Percentiles rank a stretch among this genome's conserved stretches.
phyloP scores from a whole-genome alignment of 495 filamentous ascomycete genomes.

The Annulohypoxylon moriforme region DNA sequence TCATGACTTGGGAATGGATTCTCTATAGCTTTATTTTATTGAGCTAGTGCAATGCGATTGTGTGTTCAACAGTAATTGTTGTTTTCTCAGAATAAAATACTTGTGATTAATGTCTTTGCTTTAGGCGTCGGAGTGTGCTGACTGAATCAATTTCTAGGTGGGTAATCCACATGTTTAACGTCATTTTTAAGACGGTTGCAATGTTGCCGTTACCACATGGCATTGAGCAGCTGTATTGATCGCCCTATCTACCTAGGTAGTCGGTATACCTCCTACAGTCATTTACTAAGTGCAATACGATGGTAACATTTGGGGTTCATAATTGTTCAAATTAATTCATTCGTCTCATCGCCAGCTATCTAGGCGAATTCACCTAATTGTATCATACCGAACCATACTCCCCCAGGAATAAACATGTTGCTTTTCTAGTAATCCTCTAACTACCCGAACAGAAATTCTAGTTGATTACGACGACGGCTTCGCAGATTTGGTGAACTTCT shows the following conservation, averaged over 20 bases:
- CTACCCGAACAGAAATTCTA: not conserved
- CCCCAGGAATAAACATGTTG: not conserved
- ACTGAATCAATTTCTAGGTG: not conserved
- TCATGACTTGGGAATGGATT: constrained; percentile 21
- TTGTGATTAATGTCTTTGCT: not conserved
- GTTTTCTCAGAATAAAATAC: not conserved
- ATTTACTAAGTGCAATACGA: too few species aligned
- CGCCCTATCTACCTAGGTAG: too few species aligned
- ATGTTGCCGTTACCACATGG: too few species aligned
- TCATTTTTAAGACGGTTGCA: too few species aligned
- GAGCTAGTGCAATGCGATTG: constrained; percentile 16
- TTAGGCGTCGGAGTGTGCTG: too few species aligned
- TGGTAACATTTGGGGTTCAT: not conserved
- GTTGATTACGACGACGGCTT: constrained; percentile 21
- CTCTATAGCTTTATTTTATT: constrained; percentile 27
- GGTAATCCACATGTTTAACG: not conserved
- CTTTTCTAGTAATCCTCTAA: not conserved
- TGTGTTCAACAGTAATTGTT: not conserved
- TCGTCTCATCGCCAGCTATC: constrained; percentile 8
- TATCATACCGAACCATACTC: not conserved
- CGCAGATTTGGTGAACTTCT: constrained; percentile 67
- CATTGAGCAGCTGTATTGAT: too few species aligned
- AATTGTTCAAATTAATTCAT: not conserved
- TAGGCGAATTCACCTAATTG: not conserved
- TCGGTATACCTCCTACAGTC: too few species aligned